Evolutionary conservation across 2,329 filamentous ascomycete species (phyloP).

Genomic region (Fusarium drepaniforme): DNA sequence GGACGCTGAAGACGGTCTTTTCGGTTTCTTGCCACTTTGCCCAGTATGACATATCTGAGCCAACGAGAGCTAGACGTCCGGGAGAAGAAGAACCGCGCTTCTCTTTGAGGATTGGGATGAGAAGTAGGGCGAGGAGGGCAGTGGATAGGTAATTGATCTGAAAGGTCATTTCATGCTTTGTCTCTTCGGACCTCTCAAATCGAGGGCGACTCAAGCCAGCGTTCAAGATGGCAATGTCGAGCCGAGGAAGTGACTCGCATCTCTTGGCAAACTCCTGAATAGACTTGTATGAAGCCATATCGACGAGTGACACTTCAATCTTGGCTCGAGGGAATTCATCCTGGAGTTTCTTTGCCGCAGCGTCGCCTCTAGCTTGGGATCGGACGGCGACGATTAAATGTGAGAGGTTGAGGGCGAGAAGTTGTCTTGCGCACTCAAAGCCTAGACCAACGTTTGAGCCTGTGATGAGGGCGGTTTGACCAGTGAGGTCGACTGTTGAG

Average conservation of each 20-base stretch:
- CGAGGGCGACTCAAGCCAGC: constrained; percentile 52
- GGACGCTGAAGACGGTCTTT: constrained; percentile 35
- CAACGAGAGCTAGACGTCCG: constrained; percentile 46
- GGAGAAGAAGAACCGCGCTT: constrained; percentile 33
- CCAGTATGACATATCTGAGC: constrained; percentile 48
- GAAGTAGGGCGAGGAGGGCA: constrained; percentile 46
- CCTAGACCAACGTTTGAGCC: constrained; percentile 64
- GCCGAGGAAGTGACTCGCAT: constrained; percentile 47
- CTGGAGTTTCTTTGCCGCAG: constrained; percentile 45
- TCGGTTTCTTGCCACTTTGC: constrained; percentile 38
- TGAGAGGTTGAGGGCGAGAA: constrained; percentile 55
- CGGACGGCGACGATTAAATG: constrained; percentile 63
- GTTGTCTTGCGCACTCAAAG: constrained; percentile 57
- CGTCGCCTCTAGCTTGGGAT: constrained; percentile 56
- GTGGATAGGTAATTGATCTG: constrained; percentile 57
- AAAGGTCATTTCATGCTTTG: constrained; percentile 55
- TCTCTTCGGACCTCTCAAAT: constrained; percentile 44
- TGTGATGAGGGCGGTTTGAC: constrained; percentile 60
- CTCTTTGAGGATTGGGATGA: constrained; percentile 49
- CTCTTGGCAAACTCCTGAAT: constrained; percentile 55
- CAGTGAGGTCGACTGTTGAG: constrained; percentile 44
- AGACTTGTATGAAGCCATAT: constrained; percentile 61
- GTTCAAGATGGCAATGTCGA: constrained; percentile 62
- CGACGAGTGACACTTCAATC: constrained; percentile 62
- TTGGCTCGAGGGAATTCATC: constrained; percentile 47